Percentiles rank a stretch among this genome's conserved stretches.
phyloP scores from a whole-genome alignment of 2,329 filamentous ascomycete genomes.

The Trichothecium sympodiale region DNA sequence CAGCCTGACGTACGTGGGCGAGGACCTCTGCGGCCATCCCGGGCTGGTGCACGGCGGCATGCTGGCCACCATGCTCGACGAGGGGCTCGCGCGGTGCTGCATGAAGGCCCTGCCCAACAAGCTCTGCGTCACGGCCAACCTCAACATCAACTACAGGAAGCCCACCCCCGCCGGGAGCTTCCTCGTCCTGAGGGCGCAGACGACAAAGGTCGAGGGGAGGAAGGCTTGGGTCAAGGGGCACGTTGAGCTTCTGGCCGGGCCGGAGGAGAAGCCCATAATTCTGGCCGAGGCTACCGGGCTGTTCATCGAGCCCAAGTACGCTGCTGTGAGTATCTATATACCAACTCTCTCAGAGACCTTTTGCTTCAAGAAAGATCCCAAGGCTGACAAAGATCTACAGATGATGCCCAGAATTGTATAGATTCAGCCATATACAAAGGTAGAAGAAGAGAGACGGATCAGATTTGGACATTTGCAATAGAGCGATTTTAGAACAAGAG shows the following conservation, averaged over 20 bases:
- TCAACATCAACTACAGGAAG: slow-evolving; percentile 72
- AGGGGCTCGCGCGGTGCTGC: slow-evolving; percentile 77
- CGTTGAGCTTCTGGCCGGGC: slow-evolving; percentile 64
- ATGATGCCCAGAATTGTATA: slow-evolving; percentile 20
- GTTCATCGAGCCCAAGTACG: slow-evolving; percentile 81
- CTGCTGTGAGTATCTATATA: slow-evolving; percentile 57
- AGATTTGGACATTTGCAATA: too few species aligned
- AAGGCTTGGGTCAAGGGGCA: slow-evolving; percentile 90
- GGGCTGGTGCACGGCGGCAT: slow-evolving; percentile 86
- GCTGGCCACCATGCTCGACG: slow-evolving; percentile 85
- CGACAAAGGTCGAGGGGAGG: slow-evolving; percentile 76
- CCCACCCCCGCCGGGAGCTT: slow-evolving; percentile 68
- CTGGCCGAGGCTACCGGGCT: slow-evolving; percentile 76
- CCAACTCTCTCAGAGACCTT: too few species aligned
- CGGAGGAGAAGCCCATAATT: slow-evolving; percentile 49
- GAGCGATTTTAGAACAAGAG: too few species aligned
- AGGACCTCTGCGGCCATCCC: slow-evolving; percentile 76
- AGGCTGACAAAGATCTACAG: slow-evolving; percentile 9
- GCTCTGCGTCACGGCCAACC: slow-evolving; percentile 73
- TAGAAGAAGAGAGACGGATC: too few species aligned
- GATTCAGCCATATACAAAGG: too few species aligned
- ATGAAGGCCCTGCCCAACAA: slow-evolving; percentile 82
- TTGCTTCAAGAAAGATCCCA: too few species aligned
- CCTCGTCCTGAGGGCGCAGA: slow-evolving; percentile 68
- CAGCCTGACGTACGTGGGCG: slow-evolving; percentile 65